Percentiles rank a stretch among this genome's conserved stretches.
Conservation (phyloP, 495 filamentous ascomycete species). For the Platismatia glauca region DNA sequence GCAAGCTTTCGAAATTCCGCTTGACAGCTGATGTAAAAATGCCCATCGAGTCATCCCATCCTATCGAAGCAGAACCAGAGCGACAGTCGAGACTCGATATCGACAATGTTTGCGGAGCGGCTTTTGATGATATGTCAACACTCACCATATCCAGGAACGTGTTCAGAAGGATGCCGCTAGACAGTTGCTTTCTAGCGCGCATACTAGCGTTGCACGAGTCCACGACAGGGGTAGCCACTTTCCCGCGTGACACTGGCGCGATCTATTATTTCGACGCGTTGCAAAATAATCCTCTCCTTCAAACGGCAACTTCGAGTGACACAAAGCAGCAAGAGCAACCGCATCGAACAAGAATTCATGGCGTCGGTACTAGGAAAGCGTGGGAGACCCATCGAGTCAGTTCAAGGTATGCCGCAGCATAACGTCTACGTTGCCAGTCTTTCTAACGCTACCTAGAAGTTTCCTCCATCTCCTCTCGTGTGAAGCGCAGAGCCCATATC, state of each 20-base stretch:
- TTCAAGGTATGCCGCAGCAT: constrained; percentile 44
- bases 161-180: too few species aligned
- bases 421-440: constrained; percentile 25
- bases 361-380: constrained; percentile 66
- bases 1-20: too few species aligned
- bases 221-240: too few species aligned
- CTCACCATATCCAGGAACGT: too few species aligned
- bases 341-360: constrained; percentile 35
- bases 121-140: too few species aligned
- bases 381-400: constrained; percentile 43
- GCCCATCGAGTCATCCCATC: too few species aligned
- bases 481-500: constrained; percentile 52
- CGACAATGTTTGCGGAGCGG: too few species aligned
- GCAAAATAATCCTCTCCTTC: not conserved
- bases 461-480: constrained; percentile 38
- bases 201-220: too few species aligned
- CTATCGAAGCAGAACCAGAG: too few species aligned
- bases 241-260: not conserved
- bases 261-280: not conserved
- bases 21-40: too few species aligned
- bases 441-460: constrained; percentile 18
- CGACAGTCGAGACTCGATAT: too few species aligned
- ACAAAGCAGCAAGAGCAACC: constrained; percentile 15
- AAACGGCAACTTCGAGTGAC: constrained; percentile 2
- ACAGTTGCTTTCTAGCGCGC: too few species aligned